Evolutionary conservation across 163 green algal genomes (phyloP).

Genomic region (Chloroidium sp.): DNA sequence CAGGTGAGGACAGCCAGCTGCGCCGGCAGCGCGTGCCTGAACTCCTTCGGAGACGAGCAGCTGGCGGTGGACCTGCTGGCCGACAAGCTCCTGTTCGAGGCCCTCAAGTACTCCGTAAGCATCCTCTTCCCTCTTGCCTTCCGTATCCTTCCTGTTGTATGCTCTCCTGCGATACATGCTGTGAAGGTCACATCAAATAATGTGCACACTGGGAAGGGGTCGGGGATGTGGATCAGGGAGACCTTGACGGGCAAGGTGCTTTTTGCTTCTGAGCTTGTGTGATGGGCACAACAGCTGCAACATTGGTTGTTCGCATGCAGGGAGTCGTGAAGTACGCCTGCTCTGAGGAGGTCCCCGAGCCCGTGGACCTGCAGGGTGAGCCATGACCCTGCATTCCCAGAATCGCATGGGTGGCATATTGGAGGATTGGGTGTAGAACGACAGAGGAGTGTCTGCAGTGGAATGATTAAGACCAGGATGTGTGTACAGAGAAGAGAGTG

Average conservation of each 20-base stretch:
- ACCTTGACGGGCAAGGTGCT: too few species aligned
- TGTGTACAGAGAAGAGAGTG: too few species aligned
- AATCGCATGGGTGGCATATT: too few species aligned
- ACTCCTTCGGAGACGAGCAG: constrained; percentile 94
- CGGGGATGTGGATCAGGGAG: too few species aligned
- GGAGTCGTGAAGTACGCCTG: constrained; percentile 82
- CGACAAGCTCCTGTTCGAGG: constrained; percentile 92
- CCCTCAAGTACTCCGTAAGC: constrained; percentile 62
- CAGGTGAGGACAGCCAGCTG: constrained; percentile 82
- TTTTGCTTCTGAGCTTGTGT: too few species aligned
- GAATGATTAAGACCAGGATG: too few species aligned
- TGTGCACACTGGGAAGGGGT: too few species aligned
- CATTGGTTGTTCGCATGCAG: constrained; percentile 14
- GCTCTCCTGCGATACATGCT: neutral
- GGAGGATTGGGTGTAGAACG: too few species aligned
- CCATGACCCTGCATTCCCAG: too few species aligned
- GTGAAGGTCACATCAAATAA: too few species aligned
- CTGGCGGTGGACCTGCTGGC: constrained; percentile 86
- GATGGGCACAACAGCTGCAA: neutral
- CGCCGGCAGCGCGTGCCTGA: constrained; percentile 75
- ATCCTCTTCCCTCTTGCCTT: neutral
- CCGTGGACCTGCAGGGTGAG: constrained; percentile 69
- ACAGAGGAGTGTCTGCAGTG: too few species aligned
- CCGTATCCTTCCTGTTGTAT: neutral
- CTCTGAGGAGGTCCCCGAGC: constrained; percentile 94